Conservation (phyloP, 1,139 yeast genomes). For the Hemisphaericaspora subhashii region DNA sequence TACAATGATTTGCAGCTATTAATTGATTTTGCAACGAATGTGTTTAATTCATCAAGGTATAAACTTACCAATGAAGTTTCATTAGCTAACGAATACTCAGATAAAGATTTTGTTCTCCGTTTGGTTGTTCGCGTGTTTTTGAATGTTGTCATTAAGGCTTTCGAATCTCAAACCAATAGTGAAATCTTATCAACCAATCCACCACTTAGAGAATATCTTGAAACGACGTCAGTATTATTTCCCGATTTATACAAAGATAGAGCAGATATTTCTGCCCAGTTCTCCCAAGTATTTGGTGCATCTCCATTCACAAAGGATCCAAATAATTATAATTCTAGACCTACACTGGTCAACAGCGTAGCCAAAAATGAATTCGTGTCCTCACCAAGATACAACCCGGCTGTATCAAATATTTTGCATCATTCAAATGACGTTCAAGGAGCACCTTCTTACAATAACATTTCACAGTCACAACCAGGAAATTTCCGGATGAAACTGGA, state of each 20-base stretch:
- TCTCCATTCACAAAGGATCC: constrained; percentile 15
- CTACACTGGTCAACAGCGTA: too few relatives aligned
- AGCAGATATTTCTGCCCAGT: constrained; percentile 10
- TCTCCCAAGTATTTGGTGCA: constrained; percentile 16
- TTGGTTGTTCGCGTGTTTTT: constrained; percentile 24
- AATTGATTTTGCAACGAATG: constrained; percentile 27
- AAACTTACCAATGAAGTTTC: neutral
- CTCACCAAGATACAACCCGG: constrained; percentile 25
- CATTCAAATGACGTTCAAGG: constrained; percentile 9
- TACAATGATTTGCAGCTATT: constrained; percentile 31
- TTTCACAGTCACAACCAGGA: neutral
- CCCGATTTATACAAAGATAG: constrained; percentile 26
- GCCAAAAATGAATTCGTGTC: constrained; percentile 10
- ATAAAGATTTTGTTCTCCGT: constrained; percentile 20
- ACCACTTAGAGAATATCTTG: constrained; percentile 24
- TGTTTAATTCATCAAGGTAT: constrained; percentile 15
- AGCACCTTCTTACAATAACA: neutral
- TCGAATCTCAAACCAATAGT: constrained; percentile 14
- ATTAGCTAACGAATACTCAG: neutral
- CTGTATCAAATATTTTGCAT: constrained; percentile 27
- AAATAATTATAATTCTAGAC: neutral
- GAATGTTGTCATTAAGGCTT: constrained; percentile 21
- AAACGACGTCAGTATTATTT: constrained; percentile 19
- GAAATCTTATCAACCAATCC: constrained; percentile 11
- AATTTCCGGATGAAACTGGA: neutral